These are phyloP conservation scores for Nakazawaea anatomiae DNA, from an alignment of 805 yeast species.

Conservation along the genomic window DNA sequence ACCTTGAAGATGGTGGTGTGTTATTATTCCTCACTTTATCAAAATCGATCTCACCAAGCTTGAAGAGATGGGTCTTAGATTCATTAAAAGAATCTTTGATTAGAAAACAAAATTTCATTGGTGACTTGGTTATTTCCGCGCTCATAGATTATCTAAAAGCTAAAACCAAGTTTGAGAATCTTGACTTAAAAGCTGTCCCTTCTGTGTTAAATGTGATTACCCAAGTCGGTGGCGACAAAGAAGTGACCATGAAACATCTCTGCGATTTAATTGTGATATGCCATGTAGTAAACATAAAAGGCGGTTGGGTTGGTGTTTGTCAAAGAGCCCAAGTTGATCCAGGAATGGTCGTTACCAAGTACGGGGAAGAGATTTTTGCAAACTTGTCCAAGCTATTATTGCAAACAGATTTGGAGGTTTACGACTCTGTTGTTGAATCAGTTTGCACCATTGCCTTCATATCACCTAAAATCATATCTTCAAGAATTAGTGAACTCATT, in stretches of 20 bases:
- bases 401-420: slow-evolving; percentile 34
- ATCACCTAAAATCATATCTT: slow-evolving; percentile 50
- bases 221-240: slow-evolving; percentile 18
- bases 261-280: slow-evolving; percentile 34
- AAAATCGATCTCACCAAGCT: slow-evolving; percentile 24
- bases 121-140: slow-evolving; percentile 36
- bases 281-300: slow-evolving; percentile 36
- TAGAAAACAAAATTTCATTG: slow-evolving; percentile 31
- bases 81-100: slow-evolving; percentile 27
- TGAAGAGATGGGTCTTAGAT: slow-evolving; percentile 28
- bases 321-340: slow-evolving; percentile 61
- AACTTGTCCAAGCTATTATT: slow-evolving; percentile 10
- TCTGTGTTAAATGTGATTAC: slow-evolving; percentile 34
- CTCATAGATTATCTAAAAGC: slow-evolving; percentile 19
- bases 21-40: slow-evolving; percentile 46
- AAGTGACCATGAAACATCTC: slow-evolving; percentile 26
- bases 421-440: slow-evolving; percentile 45
- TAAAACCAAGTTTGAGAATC: slow-evolving; percentile 14
- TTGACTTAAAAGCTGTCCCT: slow-evolving; percentile 23
- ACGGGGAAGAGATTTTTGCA: slow-evolving; percentile 21
- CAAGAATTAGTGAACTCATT: slow-evolving; percentile 40
- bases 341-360: slow-evolving; percentile 38
- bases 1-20: slow-evolving; percentile 33
- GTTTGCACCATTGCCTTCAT: slow-evolving; percentile 50
- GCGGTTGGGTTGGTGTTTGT: slow-evolving; percentile 77